Evolutionary conservation across 2,329 filamentous ascomycete species (phyloP).

Genomic region (Exophiala sp.): DNA sequence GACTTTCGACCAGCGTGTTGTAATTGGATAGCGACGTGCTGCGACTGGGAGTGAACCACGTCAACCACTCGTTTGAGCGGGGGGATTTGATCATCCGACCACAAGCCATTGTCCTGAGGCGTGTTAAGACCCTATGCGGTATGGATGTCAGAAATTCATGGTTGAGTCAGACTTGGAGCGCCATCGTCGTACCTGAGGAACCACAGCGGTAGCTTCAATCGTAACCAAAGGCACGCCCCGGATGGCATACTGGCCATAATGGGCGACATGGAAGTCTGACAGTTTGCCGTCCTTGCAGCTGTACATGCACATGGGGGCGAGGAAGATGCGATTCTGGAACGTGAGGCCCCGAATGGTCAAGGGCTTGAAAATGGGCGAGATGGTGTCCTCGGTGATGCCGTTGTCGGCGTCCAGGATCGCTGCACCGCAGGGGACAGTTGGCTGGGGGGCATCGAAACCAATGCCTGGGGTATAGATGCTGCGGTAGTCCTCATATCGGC

Average conservation of each 20-base stretch:
- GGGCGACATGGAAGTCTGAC: conserved; percentile 40
- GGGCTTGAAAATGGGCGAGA: conserved; percentile 32
- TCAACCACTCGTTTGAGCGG: conserved; percentile 31
- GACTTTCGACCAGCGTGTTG: conserved; percentile 33
- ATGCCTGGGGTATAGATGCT: background rate
- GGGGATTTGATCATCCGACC: conserved; percentile 32
- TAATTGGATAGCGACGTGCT: conserved; percentile 32
- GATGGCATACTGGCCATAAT: conserved; percentile 37
- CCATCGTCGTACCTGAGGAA: conserved; percentile 8
- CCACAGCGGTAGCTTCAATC: conserved; percentile 29
- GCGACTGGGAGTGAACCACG: conserved; percentile 31
- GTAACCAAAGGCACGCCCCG: conserved; percentile 35
- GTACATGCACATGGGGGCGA: conserved; percentile 54
- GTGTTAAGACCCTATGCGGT: conserved; percentile 33
- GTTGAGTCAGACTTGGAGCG: conserved; percentile 30
- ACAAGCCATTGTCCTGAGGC: conserved; percentile 32
- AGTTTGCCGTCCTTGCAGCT: conserved; percentile 38
- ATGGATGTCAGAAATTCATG: too few species aligned
- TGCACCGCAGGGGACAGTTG: background rate
- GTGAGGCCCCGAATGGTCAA: conserved; percentile 49
- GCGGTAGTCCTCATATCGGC: background rate
- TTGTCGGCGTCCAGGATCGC: background rate
- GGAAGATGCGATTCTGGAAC: conserved; percentile 51
- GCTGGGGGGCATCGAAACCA: background rate
- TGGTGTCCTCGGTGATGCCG: background rate